Evolutionary conservation across 1,284 basidiomycete species (phyloP).

Genomic region (Trichosporon sp.): DNA sequence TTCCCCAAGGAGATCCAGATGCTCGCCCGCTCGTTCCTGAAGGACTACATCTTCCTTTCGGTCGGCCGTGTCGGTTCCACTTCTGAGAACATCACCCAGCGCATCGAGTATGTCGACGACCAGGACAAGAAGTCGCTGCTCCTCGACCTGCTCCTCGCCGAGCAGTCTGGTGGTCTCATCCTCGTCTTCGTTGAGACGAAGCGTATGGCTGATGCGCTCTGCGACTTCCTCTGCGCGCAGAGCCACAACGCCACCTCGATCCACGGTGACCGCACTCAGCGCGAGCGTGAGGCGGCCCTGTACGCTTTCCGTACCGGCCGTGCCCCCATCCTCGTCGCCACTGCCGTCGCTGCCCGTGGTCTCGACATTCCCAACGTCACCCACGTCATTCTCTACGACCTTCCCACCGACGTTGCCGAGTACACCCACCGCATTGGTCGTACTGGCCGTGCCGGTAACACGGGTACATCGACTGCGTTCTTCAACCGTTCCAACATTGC

Average conservation of each 20-base stretch:
- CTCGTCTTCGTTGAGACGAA: slow-evolving; percentile 99
- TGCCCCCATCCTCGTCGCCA: slow-evolving; percentile 95
- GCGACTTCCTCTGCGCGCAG: slow-evolving; percentile 86
- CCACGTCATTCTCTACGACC: slow-evolving; percentile 90
- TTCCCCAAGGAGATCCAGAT: slow-evolving; percentile 99
- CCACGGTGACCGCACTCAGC: slow-evolving; percentile 95
- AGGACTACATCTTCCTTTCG: slow-evolving; percentile 93
- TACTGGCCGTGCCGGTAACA: slow-evolving; percentile 98
- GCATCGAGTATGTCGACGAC: slow-evolving; percentile 98
- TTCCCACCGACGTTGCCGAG: slow-evolving; percentile 98
- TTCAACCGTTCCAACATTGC: slow-evolving; percentile 89
- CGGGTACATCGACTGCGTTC: slow-evolving; percentile 89
- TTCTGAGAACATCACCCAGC: slow-evolving; percentile 99
- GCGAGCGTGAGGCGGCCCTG: slow-evolving; percentile 92
- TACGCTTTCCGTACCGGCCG: slow-evolving; percentile 92
- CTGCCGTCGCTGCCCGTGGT: slow-evolving; percentile 96
- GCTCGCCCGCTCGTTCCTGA: slow-evolving; percentile 91
- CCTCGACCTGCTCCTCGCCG: slow-evolving; percentile 84
- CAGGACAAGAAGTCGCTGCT: slow-evolving; percentile 93
- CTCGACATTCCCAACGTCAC: slow-evolving; percentile 99
- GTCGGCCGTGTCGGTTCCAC: slow-evolving; percentile 98
- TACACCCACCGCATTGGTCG: slow-evolving; percentile 98
- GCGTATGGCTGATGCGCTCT: slow-evolving; percentile 97
- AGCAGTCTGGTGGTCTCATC: slow-evolving; percentile 69
- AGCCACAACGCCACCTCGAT: slow-evolving; percentile 89